Percentiles rank a stretch among this genome's conserved stretches.
Conservation (phyloP, 169 alveolate species). For the Plasmodium gaboni region DNA sequence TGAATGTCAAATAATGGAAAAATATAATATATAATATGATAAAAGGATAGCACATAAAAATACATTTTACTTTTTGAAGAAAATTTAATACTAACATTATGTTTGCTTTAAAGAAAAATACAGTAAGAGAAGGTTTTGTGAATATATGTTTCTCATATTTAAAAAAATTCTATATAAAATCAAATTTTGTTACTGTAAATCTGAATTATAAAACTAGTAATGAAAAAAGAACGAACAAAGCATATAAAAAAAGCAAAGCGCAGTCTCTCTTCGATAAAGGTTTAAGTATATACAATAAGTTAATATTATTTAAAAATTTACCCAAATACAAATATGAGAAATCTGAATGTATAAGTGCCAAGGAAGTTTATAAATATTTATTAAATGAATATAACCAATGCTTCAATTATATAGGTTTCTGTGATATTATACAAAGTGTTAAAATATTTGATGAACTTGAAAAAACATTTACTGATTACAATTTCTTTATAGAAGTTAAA, state of each 20-base stretch:
- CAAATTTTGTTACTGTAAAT: constrained; percentile 57
- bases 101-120: constrained; percentile 30
- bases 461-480: constrained; percentile 18
- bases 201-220: constrained; percentile 33
- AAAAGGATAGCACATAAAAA: constrained; percentile 7
- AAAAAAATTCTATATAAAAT: constrained; percentile 29
- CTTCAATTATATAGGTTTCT: constrained; percentile 44
- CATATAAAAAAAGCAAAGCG: constrained; percentile 7
- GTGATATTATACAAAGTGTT: constrained; percentile 42
- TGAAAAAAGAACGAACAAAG: neutral
- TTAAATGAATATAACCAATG: constrained; percentile 54
- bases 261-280: constrained; percentile 21
- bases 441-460: constrained; percentile 54
- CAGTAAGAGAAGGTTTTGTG: constrained; percentile 20
- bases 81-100: constrained; percentile 25
- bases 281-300: constrained; percentile 37
- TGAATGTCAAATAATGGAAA: constrained; percentile 8
- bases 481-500: constrained; percentile 38
- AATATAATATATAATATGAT: constrained; percentile 2
- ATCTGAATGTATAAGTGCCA: constrained; percentile 29
- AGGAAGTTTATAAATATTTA: constrained; percentile 48
- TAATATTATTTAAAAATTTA: constrained; percentile 41
- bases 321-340: constrained; percentile 38
- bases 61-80: constrained; percentile 14
- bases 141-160: constrained; percentile 19